Base-by-base conservation (phyloP, 2,329 filamentous ascomycete species). In the Corynespora cassiicola region DNA sequence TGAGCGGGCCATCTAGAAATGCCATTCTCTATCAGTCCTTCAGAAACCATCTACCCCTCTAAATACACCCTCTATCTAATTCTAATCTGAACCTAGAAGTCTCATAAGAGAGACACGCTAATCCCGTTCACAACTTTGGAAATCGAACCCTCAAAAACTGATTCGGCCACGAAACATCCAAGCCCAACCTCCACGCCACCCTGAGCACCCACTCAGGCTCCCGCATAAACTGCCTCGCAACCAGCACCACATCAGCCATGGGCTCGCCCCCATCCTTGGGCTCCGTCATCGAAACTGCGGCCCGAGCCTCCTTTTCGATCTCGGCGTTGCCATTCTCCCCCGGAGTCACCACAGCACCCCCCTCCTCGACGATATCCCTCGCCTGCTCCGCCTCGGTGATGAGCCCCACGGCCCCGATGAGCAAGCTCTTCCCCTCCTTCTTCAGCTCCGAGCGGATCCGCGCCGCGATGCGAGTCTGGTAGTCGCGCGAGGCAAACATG, bases 191-290 rank as follows among this genome's bases (percentile, higher is more conserved):
- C 62, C 71, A 74, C 7, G 75, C 77, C 1, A 78, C 75, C 26
- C 58, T 73, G 22, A 80, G 45, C 18, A 79, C 77, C 77, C 77
- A 79, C 47, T 78, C 76, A 0, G 77, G 75, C 58, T 80, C 77
- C 6, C 77, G 65, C 68, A 80, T 70, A 42, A 80, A 80, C 46
- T 80, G 77, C 27, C 76, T 66, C 1, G 72, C 77, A 22, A 80
- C 69, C n/a, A 80, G 48, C 16, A 79, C 65, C 0, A 73, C 72
- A 64, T 80, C 77, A 0, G 76, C 73, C 68, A 66, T 60, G 0
- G 61, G 59, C 29, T 63, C 59, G 2, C 51, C 47, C 1, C 54
- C 61, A 6, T 53, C 44, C 1, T 34, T 49, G 1, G 52, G 34
- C 23, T 72, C 63, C 1, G 70, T 73, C 60, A 72, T 64, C 11